Base-by-base conservation (phyloP, 176 grass and related monocot genomes). In the Phoenix dactylifera region DNA sequence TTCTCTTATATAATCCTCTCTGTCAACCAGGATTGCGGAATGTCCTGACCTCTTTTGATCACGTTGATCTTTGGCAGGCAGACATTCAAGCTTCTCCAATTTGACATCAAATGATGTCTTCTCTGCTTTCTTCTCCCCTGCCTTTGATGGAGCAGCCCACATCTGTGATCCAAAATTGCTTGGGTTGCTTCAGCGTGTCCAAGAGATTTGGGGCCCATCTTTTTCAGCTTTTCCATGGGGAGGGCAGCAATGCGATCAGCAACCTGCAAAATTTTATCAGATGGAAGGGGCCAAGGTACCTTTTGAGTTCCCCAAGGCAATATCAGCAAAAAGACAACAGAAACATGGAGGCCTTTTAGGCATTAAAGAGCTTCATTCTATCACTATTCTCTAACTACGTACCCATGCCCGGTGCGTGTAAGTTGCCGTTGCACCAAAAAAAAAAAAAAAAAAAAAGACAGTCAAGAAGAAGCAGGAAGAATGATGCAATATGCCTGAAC, bases 61-160 rank as follows among this genome's bases (percentile, higher is more conserved):
- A 97, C 89, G 78, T 97, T 97, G 57, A 97, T 91, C 70, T 97
- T 97, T 2, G n/a, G 86, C 72, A 62, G n/a, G 84, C 83, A 59
- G 92, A 25, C 62, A 9, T 97, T n/a, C 92, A 23, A 91, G 91
- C 60, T 97, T 97, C 81, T 97, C 92, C 70, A 96, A n/a, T 68
- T 90, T 96, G 16, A 97, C 74, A 78, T 97, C 92, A 5, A 91
- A 91, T 12, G 80, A 81, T 4, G 84, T 80, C 81, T 97, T 91
- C 62, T 97, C 92, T 4, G 63, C 83, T 60, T 97, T 97, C 79
- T 85, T 97, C 54, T 96, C 92, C 70, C 85, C 87, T 3, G 75
- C 63, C 48, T 80, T 80, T 0, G 44, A 60, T 16, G 76, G 9
- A 4, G 64, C 74, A 4, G 74, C 51, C 23, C 72, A 78, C 30